Base-by-base conservation (phyloP, 1,139 yeast genomes). In the Saccharomyces hybrid region DNA sequence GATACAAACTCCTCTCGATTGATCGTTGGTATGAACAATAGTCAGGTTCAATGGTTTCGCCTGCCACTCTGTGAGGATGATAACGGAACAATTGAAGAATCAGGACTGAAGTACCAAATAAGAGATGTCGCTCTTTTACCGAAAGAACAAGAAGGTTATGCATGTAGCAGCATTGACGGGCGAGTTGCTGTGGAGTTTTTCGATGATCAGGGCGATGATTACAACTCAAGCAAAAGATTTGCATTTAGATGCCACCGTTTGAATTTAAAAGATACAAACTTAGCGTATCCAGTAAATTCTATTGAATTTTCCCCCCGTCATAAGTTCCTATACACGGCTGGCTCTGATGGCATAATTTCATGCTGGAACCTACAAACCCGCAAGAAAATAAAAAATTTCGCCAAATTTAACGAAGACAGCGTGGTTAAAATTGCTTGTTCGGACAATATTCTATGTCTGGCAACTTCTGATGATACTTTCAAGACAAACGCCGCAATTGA, bases 181-280 rank as follows among this genome's bases (percentile, higher is more conserved):
- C 75, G 96, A 49, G 93, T 88, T 0, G 86, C 95, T 0, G 80
- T 91, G 44, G 96, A 89, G 61, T 85, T 79, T 65, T 81, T 84
- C 56, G 81, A 84, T 54, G 78, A 79, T 0, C 74, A 73, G 23
- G 44, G 44, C 25, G 11, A 16, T 20, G 26, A 16, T 5, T 25
- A 20, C 8, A 6, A 13, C 44, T 11, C 11, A 20, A 69, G 70
- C 0, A 84, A 82, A 58, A 78, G 82, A 55, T 91, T 84, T 68
- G 95, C 96, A 0, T 91, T 90, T 75, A 84, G 89, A 64, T 87
- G 96, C 61, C 97, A 91, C 68, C 73, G 96, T 41, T 52, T 63
- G 61, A 70, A 54, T 53, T 66, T 64, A 38, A 72, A 75, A 28
- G 80, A 79, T 31, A 75, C 76, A 4, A 91, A 84, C 59, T 71